phyloP scores from a whole-genome alignment of 164 flowering plant species.

The Sextonia rubra region DNA sequence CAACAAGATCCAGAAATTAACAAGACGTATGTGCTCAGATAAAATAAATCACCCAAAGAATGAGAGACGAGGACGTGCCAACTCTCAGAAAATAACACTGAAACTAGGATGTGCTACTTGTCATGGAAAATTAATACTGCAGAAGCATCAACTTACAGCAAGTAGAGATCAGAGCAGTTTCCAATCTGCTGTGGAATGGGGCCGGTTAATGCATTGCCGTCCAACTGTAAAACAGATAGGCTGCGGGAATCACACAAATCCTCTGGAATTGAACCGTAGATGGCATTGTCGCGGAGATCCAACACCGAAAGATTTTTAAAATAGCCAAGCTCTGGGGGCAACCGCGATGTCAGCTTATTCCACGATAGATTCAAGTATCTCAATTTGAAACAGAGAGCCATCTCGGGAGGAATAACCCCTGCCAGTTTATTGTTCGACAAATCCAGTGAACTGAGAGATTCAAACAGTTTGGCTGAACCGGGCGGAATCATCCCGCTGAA shows the following conservation, averaged over 20 bases:
- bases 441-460: constrained; percentile 50
- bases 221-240: constrained; percentile 66
- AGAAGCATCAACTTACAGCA: constrained; percentile 57
- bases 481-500: constrained; percentile 57
- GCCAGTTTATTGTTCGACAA: constrained; percentile 57
- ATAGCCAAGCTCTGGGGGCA: constrained; percentile 75
- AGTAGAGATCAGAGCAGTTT: constrained; percentile 72
- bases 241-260: constrained; percentile 71
- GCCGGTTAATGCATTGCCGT: constrained; percentile 66
- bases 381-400: constrained; percentile 60
- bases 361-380: constrained; percentile 81
- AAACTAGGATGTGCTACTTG: neutral
- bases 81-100: neutral
- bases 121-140: neutral
- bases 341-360: constrained; percentile 52
- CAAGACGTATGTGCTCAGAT: too few species aligned
- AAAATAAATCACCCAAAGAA: too few species aligned
- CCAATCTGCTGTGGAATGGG: constrained; percentile 76
- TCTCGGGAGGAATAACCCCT: constrained; percentile 73
- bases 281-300: constrained; percentile 57
- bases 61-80: neutral
- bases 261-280: constrained; percentile 61
- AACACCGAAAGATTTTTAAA: constrained; percentile 56
- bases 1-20: constrained; percentile 13
- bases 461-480: constrained; percentile 48